Percentiles rank a stretch among this genome's conserved stretches.
Evolutionary conservation across 169 alveolate species (phyloP).

Genomic region (Sarcocystis neurona): DNA sequence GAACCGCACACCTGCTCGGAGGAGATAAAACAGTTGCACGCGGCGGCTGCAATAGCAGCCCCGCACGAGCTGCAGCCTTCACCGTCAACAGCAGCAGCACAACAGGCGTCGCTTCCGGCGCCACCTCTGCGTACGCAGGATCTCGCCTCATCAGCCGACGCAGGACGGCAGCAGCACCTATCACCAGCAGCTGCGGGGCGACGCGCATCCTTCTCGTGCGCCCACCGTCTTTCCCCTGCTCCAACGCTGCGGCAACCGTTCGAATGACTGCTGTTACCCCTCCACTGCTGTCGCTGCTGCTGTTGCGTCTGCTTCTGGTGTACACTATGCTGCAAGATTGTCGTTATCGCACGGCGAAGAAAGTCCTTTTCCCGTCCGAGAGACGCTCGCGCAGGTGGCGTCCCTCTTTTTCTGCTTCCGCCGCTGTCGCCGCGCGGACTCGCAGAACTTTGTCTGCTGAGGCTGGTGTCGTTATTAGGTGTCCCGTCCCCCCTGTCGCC

Average conservation of each 20-base stretch:
- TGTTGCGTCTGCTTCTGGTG: too few species aligned
- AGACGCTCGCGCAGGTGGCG: too few species aligned
- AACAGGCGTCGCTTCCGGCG: neutral
- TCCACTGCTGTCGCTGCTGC: neutral
- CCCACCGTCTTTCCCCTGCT: neutral
- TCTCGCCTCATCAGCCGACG: neutral
- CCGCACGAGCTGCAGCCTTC: neutral
- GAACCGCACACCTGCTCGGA: constrained; percentile 12
- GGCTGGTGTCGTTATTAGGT: too few species aligned
- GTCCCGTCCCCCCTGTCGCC: too few species aligned
- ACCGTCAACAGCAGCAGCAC: neutral
- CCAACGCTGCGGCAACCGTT: neutral
- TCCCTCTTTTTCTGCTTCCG: too few species aligned
- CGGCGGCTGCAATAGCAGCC: neutral
- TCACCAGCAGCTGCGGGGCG: neutral
- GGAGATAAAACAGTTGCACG: too few species aligned
- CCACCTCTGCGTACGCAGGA: neutral
- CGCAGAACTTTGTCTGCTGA: too few species aligned
- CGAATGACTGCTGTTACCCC: neutral
- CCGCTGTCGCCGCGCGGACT: too few species aligned
- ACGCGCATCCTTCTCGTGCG: neutral
- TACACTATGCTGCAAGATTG: too few species aligned
- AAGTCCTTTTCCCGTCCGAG: too few species aligned
- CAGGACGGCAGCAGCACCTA: neutral
- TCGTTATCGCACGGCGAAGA: too few species aligned